These are phyloP conservation scores for Podospora appendiculata DNA, from an alignment of 495 filamentous ascomycete species.

Conservation along the genomic window DNA sequence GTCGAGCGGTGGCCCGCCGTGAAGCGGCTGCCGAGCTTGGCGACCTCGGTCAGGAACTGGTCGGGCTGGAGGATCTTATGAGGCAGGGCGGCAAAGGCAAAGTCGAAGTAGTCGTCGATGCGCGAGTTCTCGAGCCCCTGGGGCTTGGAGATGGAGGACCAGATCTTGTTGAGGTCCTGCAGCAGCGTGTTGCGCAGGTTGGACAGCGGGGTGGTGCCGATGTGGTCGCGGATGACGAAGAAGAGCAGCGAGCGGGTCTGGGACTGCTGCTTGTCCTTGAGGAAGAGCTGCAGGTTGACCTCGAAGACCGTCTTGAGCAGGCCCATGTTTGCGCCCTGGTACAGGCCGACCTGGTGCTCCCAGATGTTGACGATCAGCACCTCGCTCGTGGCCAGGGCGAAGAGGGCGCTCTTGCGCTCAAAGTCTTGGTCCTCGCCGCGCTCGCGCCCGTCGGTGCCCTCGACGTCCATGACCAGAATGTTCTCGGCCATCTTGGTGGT, in stretches of 20 bases:
- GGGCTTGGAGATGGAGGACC: slow-evolving; percentile 87
- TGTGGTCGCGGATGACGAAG: slow-evolving; percentile 96
- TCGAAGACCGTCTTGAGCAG: slow-evolving; percentile 97
- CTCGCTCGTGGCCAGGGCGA: slow-evolving; percentile 94
- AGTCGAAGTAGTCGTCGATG: slow-evolving; percentile 97
- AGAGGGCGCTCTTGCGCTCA: slow-evolving; percentile 93
- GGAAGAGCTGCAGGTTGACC: slow-evolving; percentile 91
- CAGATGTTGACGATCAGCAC: slow-evolving; percentile 98
- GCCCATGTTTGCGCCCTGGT: slow-evolving; percentile 98
- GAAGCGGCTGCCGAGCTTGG: slow-evolving; percentile 75
- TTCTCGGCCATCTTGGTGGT: slow-evolving; percentile 77
- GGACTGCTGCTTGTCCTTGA: slow-evolving; percentile 87
- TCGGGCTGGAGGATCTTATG: slow-evolving; percentile 96
- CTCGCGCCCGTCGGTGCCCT: slow-evolving; percentile 95
- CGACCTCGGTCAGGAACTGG: slow-evolving; percentile 75
- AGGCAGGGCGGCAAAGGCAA: slow-evolving; percentile 89
- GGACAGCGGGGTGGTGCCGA: slow-evolving; percentile 79
- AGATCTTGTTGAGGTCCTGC: slow-evolving; percentile 84
- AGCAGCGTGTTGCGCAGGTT: slow-evolving; percentile 85
- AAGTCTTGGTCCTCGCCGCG: slow-evolving; percentile 98
- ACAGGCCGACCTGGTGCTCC: slow-evolving; percentile 97
- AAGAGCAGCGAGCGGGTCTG: slow-evolving; percentile 89
- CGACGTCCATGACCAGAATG: slow-evolving; percentile 98
- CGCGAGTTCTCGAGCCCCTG: slow-evolving; percentile 76
- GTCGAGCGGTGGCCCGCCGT: slow-evolving; percentile 64